phyloP scores from a whole-genome alignment of 306 rosid genomes.

The Medicago lupulina region DNA sequence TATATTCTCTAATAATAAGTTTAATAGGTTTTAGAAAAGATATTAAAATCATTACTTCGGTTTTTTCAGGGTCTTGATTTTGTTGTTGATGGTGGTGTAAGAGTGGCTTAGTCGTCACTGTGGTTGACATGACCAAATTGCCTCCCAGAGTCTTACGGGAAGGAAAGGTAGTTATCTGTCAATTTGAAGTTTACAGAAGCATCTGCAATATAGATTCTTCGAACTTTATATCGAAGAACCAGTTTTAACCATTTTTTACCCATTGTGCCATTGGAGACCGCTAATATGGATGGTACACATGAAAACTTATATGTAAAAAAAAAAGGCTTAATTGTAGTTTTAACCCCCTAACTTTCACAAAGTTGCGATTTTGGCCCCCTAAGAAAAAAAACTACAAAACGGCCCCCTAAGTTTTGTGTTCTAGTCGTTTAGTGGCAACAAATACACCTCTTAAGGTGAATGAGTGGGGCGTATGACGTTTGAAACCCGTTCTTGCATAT shows the following conservation, averaged over 20 bases:
- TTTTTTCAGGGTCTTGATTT: conserved; percentile 90
- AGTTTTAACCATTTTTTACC: not conserved
- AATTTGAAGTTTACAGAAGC: conserved; percentile 1
- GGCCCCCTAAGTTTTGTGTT: too few species aligned
- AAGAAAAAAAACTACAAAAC: too few species aligned
- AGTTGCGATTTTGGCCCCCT: too few species aligned
- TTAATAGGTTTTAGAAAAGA: not conserved
- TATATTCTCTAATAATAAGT: conserved; percentile 8
- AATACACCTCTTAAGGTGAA: too few species aligned
- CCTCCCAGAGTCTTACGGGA: conserved; percentile 82
- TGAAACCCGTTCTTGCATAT: too few species aligned
- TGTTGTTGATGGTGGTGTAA: conserved; percentile 84
- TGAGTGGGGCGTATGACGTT: too few species aligned
- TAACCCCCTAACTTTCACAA: too few species aligned
- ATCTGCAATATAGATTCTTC: not conserved
- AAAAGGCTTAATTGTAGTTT: too few species aligned
- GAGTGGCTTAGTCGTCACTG: conserved; percentile 93
- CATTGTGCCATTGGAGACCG: not conserved
- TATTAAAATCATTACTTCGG: conserved; percentile 32
- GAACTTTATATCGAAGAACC: not conserved
- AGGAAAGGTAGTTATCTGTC: conserved; percentile 76
- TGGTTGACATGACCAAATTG: conserved; percentile 81
- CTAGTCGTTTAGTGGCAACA: too few species aligned
- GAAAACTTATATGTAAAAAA: not conserved
- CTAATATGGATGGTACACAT: not conserved